Base-by-base conservation (phyloP, 148 eudicot genomes). In the Amaranthus palmeri region DNA sequence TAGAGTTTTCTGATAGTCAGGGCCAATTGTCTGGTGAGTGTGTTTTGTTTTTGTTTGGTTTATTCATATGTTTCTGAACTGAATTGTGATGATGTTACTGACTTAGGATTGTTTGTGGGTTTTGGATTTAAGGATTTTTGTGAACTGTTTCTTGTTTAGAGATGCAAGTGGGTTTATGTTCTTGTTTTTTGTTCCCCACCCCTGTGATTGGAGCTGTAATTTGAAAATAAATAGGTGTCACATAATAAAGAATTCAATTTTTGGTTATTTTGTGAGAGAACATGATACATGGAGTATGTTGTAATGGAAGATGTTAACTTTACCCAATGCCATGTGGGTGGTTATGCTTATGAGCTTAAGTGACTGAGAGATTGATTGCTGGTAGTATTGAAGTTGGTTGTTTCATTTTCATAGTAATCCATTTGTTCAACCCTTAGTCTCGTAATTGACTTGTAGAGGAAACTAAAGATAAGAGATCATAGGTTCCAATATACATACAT, bases 1-100 rank as follows among this genome's bases (percentile, higher is more conserved):
- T 83, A 41, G 88, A 83, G 14, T 81, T 69, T 47, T 69, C 66
- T 56, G 75, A 78, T 79, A 2, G n/a, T 8, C 71, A 66, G 15
- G 14, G 45, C 56, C 64, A 60, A 44, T 49, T 75, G 65, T 44
- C 72, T 67, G 75, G 71, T 61, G 10, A 76, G 76, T 43, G 36
- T 12, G 10, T 70, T 45, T 9, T 53, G 15, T 50, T 58, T 25
- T 25, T 65, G 4, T 3, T 41, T 25, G 25, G 50, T 10, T 46
- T 3, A 17, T 8, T 2, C 44, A 0, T 40, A 1, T 72, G 4
- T 8, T 17, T 56, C 10, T n/a, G 42, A 41, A 3, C 4, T 65
- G 65, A n/a, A 25, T 7, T 55, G 9, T 54, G 10, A 55, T 54
- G 10, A 54, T 17, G 58, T 17, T 11, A 8, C 58, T 54, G 58